Evolutionary conservation across 306 rosid species (phyloP), one percentile per base, ranked within the genome.

Genomic region (Lathyrus oleraceus): DNA sequence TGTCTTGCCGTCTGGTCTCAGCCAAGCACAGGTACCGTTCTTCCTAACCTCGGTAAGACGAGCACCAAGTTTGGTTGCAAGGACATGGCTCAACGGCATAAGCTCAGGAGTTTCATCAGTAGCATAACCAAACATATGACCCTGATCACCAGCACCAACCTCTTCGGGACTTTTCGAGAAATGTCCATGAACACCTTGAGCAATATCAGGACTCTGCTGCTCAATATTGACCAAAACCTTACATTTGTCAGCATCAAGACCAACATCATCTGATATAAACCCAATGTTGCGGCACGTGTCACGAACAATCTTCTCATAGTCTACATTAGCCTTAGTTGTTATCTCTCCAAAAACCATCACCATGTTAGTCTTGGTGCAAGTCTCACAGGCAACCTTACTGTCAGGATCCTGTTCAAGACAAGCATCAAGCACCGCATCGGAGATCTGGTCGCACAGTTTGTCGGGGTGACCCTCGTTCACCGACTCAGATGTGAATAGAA

Each of bases 401-500:
- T 95, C 99, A 19, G 99, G 93, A 78, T 95, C 99, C 80, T 95
- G 91, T 45, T 79, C 86, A 57, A 95, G 99, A 88, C 99, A 95
- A 14, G 99, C 99, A 44, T 95, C 99, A 0, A 95, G 99, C 74
- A 95, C 99, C 0, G 99, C 99, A 76, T 95, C 99, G 5, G 99
- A 95, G 87, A 95, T 83, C 96, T 95, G 99, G 77, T 95, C 99
- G 57, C 99, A 95, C 72, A 95, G 88, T 92, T 95, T 95, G 95
- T 95, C 99, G 1, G 99, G 99, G 84, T 95, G 99, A 72, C 99
- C 99, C 91, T 95, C 99, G 36, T 95, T 95, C 23, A 95, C 99
- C 1, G 99, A 95, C 69, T 95, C 99, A 16, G 99, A 95, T 17
- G 99, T 95, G 73, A 73, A 95, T 67, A 95, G 93, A 73, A 95